These are phyloP conservation scores for Oenanthe javanica DNA, from an alignment of 140 eudicot genomes.

Conservation along the genomic window DNA sequence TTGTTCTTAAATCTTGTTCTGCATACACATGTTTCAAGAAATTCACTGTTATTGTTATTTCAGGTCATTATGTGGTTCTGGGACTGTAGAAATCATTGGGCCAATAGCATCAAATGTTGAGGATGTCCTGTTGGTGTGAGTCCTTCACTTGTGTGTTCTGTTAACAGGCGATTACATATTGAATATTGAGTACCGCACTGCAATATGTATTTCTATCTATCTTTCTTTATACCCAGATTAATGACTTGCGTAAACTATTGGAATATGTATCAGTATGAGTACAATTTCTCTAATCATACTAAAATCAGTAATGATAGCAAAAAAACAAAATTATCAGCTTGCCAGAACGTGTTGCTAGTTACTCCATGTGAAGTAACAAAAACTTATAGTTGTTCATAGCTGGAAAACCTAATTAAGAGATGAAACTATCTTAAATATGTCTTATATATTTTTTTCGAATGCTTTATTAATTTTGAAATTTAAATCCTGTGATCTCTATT, in stretches of 20 bases:
- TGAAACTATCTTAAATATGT: not conserved
- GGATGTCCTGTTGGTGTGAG: slow-evolving; percentile 84
- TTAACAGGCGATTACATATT: not conserved
- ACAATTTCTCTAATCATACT: not conserved
- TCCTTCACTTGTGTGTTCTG: slow-evolving; percentile 1
- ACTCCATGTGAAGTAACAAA: not conserved
- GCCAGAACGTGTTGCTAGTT: not conserved
- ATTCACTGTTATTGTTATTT: slow-evolving; percentile 11
- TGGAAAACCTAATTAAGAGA: not conserved
- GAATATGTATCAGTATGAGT: not conserved
- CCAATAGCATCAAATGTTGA: slow-evolving; percentile 90
- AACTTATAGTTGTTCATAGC: not conserved
- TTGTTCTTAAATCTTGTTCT: not conserved
- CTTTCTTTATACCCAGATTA: not conserved
- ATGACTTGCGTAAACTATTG: not conserved
- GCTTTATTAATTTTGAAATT: not conserved
- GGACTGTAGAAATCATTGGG: slow-evolving; percentile 86
- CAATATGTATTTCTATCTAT: not conserved
- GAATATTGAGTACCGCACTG: not conserved
- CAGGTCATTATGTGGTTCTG: slow-evolving; percentile 78
- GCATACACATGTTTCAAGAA: not conserved
- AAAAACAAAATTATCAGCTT: not conserved
- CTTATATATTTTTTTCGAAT: not conserved
- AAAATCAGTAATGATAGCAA: not conserved
- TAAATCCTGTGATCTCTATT: not conserved